Evolutionary conservation across 2,329 filamentous ascomycete genomes (phyloP).

Genomic region (Pyrenochaeta sp.): DNA sequence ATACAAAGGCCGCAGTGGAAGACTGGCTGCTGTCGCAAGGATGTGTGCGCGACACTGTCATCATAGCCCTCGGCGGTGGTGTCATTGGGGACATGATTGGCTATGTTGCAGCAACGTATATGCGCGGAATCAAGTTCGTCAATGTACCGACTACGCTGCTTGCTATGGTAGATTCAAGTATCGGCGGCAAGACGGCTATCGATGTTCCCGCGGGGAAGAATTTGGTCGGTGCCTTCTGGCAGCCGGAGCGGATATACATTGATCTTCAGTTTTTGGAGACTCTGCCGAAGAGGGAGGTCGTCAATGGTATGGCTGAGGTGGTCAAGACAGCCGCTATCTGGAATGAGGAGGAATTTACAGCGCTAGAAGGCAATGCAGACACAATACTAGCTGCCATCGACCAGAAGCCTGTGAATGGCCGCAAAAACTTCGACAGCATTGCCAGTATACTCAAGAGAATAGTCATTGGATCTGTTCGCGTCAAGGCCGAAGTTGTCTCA

Average conservation of each 20-base stretch:
- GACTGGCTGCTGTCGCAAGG: conserved; percentile 94
- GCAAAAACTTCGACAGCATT: conserved; percentile 74
- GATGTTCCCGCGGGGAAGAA: conserved; percentile 97
- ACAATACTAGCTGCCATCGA: conserved; percentile 78
- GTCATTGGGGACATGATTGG: conserved; percentile 99
- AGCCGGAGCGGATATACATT: conserved; percentile 92
- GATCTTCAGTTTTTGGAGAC: conserved; percentile 92
- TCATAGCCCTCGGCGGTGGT: conserved; percentile 92
- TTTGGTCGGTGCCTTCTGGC: conserved; percentile 94
- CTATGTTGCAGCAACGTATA: conserved; percentile 97
- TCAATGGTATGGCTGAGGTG: conserved; percentile 99
- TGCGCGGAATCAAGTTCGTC: conserved; percentile 95
- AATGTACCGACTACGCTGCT: conserved; percentile 95
- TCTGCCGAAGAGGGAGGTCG: conserved; percentile 88
- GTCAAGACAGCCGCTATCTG: conserved; percentile 98
- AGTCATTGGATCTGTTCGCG: conserved; percentile 87
- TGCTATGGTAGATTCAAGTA: conserved; percentile 98
- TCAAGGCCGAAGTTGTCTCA: conserved; percentile 95
- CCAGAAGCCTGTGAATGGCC: conserved; percentile 63
- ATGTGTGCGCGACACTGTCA: conserved; percentile 94
- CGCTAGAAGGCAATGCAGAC: conserved; percentile 82
- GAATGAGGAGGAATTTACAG: conserved; percentile 84
- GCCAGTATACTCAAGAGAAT: conserved; percentile 63
- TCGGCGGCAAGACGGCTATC: conserved; percentile 98
- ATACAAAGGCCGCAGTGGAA: conserved; percentile 94